Evolutionary conservation across 2,329 filamentous ascomycete genomes (phyloP).

Genomic region (Talaromyces sp.): DNA sequence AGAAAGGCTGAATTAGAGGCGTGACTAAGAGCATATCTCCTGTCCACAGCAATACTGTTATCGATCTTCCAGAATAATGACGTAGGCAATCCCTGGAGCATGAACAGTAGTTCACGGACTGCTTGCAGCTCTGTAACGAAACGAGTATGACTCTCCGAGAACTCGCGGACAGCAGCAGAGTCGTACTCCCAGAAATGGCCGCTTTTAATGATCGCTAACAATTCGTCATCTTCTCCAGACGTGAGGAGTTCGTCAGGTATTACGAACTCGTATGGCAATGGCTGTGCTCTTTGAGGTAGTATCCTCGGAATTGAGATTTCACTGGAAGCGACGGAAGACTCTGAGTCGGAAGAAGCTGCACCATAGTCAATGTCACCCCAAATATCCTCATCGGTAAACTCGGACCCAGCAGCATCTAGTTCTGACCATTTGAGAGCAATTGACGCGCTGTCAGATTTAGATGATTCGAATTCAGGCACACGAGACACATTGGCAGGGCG

Average conservation of each 20-base stretch:
- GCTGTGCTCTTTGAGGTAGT: constrained; percentile 24
- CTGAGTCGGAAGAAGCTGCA: constrained; percentile 37
- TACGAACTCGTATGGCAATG: constrained; percentile 29
- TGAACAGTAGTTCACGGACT: constrained; percentile 73
- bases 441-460: not conserved
- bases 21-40: constrained; percentile 33
- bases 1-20: constrained; percentile 28
- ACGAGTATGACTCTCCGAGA: constrained; percentile 21
- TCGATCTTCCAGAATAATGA: constrained; percentile 56
- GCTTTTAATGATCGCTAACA: constrained; percentile 38
- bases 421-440: constrained; percentile 66
- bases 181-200: constrained; percentile 47
- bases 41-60: constrained; percentile 32
- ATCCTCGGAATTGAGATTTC: constrained; percentile 26
- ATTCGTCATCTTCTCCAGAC: constrained; percentile 25
- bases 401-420: constrained; percentile 69
- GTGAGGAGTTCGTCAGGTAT: constrained; percentile 32
- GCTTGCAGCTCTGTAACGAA: constrained; percentile 65
- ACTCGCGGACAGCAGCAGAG: constrained; percentile 11
- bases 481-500: constrained; percentile 67
- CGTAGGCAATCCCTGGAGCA: constrained; percentile 74
- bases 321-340: constrained; percentile 32
- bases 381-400: constrained; percentile 48
- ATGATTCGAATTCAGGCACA: constrained; percentile 40
- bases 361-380: constrained; percentile 39